Conservation (phyloP, 2,329 filamentous ascomycete genomes). For the Pestalotiopsis sp. region DNA sequence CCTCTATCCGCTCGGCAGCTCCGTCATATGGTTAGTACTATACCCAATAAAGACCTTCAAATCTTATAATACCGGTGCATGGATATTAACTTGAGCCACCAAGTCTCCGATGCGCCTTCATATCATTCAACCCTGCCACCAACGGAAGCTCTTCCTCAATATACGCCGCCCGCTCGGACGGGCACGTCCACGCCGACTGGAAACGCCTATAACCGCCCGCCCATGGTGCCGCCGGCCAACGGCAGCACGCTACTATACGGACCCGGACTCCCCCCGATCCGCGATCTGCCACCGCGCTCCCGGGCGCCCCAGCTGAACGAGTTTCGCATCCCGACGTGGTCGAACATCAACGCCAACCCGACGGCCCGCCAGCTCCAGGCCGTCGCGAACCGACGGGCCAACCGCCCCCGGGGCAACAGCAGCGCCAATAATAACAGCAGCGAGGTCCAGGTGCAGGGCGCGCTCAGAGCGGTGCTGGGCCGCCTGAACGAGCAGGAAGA, state of each 20-base stretch:
- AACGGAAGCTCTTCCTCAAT: conserved; percentile 54
- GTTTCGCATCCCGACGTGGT: conserved; percentile 63
- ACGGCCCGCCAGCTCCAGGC: conserved; percentile 64
- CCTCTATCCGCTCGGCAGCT: conserved; percentile 68
- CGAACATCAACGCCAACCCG: conserved; percentile 51
- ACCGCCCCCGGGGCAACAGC: conserved; percentile 41
- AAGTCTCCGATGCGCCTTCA: conserved; percentile 66
- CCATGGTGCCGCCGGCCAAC: conserved; percentile 32
- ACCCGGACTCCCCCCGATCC: conserved; percentile 54
- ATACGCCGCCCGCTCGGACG: conserved; percentile 38
- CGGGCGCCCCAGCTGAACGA: conserved; percentile 47
- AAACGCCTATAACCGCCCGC: conserved; percentile 20
- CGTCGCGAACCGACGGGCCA: conserved; percentile 62
- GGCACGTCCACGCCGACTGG: conserved; percentile 16
- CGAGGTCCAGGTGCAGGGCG: conserved; percentile 21
- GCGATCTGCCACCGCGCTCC: conserved; percentile 37
- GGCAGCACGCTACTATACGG: conserved; percentile 30
- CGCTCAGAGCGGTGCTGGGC: conserved; percentile 27
- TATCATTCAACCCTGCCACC: conserved; percentile 59
- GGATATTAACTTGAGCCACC: neutral
- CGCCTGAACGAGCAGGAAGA: conserved; percentile 21
- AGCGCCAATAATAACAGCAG: conserved; percentile 18
- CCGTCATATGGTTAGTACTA: conserved; percentile 61
- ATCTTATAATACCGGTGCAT: too few species aligned
- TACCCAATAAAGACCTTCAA: neutral